Evolutionary conservation across 768 basidiomycete species (phyloP).

Genomic region (Russula compacta): DNA sequence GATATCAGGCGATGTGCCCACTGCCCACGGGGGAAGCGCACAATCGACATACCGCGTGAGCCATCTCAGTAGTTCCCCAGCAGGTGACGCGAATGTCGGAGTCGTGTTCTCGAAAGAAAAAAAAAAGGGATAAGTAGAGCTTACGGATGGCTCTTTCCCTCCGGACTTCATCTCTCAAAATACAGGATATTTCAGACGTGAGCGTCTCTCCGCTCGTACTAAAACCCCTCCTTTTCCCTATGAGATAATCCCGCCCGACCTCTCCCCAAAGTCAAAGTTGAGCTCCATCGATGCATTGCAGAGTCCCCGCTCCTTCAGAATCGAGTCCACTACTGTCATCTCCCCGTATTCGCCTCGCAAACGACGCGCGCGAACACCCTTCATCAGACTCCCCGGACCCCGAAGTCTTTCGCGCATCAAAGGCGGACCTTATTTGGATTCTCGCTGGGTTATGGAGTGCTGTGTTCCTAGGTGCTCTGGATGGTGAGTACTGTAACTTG

Average conservation of each 20-base stretch:
- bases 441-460: conserved; percentile 74
- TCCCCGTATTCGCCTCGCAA: background rate
- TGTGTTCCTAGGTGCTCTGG: conserved; percentile 77
- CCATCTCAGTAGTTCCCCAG: conserved; percentile 6
- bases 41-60: conserved; percentile 10
- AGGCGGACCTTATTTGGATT: conserved; percentile 56
- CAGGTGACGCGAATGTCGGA: conserved; percentile 17
- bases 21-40: conserved; percentile 10
- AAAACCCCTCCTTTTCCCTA: conserved; percentile 14
- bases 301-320: conserved; percentile 38
- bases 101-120: conserved; percentile 10
- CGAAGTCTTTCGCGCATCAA: conserved; percentile 26
- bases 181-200: background rate
- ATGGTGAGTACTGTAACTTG: conserved; percentile 40
- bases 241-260: conserved; percentile 8
- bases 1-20: conserved; percentile 12
- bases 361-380: background rate
- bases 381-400: background rate
- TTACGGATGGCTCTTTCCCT: conserved; percentile 18
- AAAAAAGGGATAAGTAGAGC: conserved; percentile 2
- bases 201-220: conserved; percentile 15
- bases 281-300: conserved; percentile 30
- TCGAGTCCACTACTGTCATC: conserved; percentile 45
- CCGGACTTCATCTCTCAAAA: conserved; percentile 14
- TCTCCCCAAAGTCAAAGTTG: background rate